Evolutionary conservation across 257 asterid species (phyloP).

Genomic region (Forsythia viridissima): DNA sequence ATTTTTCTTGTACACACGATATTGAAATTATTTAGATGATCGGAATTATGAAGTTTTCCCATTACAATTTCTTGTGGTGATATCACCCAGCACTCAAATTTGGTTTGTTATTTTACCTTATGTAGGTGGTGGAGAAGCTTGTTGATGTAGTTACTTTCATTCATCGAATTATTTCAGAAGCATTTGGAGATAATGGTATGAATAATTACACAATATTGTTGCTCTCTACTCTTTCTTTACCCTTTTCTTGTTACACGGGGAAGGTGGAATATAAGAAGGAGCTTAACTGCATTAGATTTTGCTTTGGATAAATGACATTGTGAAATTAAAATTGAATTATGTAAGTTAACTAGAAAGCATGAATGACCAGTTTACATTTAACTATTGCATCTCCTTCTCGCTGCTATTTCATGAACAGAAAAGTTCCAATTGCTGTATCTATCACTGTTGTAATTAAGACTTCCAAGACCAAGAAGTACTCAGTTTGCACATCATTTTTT

Average conservation of each 20-base stretch:
- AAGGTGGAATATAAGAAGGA: background rate
- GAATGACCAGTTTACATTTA: background rate
- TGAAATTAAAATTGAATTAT: background rate
- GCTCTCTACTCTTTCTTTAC: background rate
- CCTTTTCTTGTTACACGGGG: background rate
- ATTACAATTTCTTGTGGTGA: background rate
- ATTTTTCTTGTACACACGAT: background rate
- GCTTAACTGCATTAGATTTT: background rate
- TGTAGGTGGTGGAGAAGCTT: constrained; percentile 93
- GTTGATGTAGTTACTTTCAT: constrained; percentile 87
- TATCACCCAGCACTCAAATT: background rate
- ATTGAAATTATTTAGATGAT: background rate
- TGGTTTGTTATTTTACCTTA: constrained; percentile 14
- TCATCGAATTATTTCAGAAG: constrained; percentile 79
- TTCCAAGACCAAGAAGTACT: background rate
- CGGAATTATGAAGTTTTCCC: background rate
- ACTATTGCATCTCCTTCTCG: background rate
- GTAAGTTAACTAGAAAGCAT: background rate
- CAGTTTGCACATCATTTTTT: background rate
- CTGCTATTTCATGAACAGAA: background rate
- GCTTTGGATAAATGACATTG: background rate
- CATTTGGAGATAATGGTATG: constrained; percentile 78
- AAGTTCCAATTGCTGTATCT: background rate
- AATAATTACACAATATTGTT: constrained; percentile 1
- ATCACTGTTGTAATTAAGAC: background rate